Conservation (phyloP, 441 rosid species). For the Syzygium syzygioides region DNA sequence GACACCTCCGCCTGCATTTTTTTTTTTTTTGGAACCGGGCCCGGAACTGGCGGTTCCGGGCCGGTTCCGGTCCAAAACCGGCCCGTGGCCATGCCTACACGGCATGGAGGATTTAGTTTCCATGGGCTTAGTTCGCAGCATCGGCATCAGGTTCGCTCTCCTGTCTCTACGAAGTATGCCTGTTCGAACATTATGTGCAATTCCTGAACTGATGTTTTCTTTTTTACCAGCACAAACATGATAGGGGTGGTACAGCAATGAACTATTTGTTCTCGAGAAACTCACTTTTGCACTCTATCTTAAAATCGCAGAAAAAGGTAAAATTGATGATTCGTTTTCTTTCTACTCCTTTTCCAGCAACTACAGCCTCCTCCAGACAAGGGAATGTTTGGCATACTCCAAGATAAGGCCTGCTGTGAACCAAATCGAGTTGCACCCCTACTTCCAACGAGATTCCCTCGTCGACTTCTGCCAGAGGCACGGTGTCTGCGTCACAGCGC, state of each 20-base stretch:
- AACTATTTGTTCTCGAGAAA: too few species aligned
- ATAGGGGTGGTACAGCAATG: too few species aligned
- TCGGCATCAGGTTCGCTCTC: conserved; percentile 63
- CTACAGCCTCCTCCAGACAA: conserved; percentile 72
- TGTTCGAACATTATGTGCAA: too few species aligned
- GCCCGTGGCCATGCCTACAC: too few species aligned
- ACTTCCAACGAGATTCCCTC: conserved; percentile 85
- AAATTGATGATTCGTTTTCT: background rate
- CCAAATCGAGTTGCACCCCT: conserved; percentile 90
- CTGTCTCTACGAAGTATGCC: background rate
- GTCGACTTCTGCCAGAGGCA: conserved; percentile 90
- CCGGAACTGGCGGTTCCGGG: too few species aligned
- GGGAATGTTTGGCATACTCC: conserved; percentile 90
- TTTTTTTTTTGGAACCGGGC: too few species aligned
- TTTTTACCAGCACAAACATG: too few species aligned
- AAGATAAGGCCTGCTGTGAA: conserved; percentile 89
- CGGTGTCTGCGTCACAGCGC: conserved; percentile 71
- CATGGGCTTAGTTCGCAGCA: conserved; percentile 86
- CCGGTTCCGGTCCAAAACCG: too few species aligned
- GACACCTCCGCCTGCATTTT: too few species aligned
- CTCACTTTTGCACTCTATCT: too few species aligned
- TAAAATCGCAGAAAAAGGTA: background rate
- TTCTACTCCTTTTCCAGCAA: conserved; percentile 45
- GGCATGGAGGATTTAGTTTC: conserved; percentile 84
- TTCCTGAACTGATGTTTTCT: too few species aligned